Conservation (phyloP, 306 rosid species). For the Ormosia emarginata region DNA sequence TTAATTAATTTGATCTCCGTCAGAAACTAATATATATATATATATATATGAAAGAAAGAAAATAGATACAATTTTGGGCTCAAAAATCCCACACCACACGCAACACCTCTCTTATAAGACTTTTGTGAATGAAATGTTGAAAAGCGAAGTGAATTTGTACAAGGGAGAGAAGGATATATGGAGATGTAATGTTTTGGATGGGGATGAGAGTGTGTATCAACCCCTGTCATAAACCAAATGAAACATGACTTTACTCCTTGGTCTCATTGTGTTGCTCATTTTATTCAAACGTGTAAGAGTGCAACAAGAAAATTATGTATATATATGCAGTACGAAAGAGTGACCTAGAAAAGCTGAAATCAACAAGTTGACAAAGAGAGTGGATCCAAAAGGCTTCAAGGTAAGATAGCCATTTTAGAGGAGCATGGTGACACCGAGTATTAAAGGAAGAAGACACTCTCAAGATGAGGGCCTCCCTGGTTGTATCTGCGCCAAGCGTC, state of each 20-base stretch:
- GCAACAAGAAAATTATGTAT: background rate
- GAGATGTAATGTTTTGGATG: background rate
- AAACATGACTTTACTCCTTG: slow-evolving; percentile 54
- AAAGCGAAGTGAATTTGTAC: background rate
- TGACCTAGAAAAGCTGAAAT: background rate
- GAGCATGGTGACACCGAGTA: background rate
- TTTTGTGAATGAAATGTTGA: background rate
- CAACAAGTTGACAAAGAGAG: background rate
- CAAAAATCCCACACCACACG: background rate
- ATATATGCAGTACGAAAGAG: background rate
- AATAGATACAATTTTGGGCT: background rate
- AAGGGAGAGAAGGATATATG: background rate
- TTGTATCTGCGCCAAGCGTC: background rate
- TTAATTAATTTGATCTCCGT: no score
- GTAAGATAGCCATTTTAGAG: background rate
- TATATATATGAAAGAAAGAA: no score
- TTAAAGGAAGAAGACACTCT: background rate
- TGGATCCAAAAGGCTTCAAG: background rate
- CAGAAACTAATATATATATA: no score
- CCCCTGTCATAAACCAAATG: slow-evolving; percentile 76
- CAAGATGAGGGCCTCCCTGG: background rate
- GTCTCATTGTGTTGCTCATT: slow-evolving; percentile 80
- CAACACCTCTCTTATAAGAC: background rate
- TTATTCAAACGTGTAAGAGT: background rate
- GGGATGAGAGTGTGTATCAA: background rate